phyloP scores from a whole-genome alignment of 768 basidiomycete genomes.

The Suillus ampliporus region DNA sequence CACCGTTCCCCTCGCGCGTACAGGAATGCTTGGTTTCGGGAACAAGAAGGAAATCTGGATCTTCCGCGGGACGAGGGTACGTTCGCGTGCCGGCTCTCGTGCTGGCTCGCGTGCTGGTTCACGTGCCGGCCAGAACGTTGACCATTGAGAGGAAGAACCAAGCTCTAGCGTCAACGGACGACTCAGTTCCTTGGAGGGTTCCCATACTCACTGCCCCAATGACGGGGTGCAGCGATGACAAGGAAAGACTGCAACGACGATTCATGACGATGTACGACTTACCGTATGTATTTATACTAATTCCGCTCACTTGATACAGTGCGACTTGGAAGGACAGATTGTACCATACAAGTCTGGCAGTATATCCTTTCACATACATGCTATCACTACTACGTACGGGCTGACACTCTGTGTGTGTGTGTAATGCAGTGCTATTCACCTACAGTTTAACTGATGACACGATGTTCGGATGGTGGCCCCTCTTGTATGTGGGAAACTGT shows the following conservation, averaged over 20 bases:
- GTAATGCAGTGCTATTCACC: not conserved
- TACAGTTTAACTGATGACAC: not conserved
- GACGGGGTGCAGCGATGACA: not conserved
- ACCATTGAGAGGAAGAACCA: not conserved
- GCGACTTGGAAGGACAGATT: not conserved
- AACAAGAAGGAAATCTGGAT: conserved; percentile 65
- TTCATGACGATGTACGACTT: conserved; percentile 1
- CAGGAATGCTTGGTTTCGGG: conserved; percentile 44
- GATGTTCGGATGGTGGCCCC: too few relatives aligned
- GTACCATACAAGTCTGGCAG: not conserved
- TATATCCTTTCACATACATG: not conserved
- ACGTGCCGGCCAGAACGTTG: not conserved
- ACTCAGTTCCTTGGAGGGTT: too few relatives aligned
- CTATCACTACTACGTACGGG: not conserved
- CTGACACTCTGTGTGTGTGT: not conserved
- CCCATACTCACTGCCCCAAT: not conserved
- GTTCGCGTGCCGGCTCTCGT: conserved; percentile 36
- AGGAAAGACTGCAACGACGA: not conserved
- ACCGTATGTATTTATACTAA: conserved; percentile 10
- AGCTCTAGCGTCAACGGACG: not conserved
- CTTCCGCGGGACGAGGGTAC: conserved; percentile 53
- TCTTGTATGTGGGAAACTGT: too few relatives aligned
- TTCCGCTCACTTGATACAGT: not conserved
- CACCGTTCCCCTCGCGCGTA: conserved; percentile 61
- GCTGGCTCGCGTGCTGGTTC: conserved; percentile 26